Conservation (phyloP, 352 stramenopile genomes). For the Pythium myriotylum region DNA sequence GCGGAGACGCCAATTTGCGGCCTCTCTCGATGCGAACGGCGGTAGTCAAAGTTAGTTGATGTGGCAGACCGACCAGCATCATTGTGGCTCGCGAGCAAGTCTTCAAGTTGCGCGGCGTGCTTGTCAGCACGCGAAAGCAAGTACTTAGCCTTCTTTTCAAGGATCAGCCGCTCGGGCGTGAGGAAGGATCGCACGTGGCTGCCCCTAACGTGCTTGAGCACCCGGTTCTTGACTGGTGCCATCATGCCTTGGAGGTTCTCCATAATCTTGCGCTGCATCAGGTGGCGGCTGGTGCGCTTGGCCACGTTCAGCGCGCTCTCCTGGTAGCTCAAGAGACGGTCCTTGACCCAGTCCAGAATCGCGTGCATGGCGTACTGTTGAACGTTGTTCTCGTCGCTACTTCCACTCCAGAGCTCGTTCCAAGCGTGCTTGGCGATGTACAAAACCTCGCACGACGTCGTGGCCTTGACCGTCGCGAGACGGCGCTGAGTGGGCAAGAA, state of each 20-base stretch:
- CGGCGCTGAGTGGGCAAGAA: conserved; percentile 62
- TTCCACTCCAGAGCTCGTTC: conserved; percentile 57
- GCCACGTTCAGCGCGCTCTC: conserved; percentile 39
- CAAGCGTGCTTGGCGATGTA: conserved; percentile 64
- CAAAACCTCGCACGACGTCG: conserved; percentile 62
- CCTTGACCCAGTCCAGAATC: conserved; percentile 63
- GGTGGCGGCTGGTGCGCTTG: conserved; percentile 40
- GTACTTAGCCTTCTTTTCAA: conserved; percentile 72
- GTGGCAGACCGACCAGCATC: not conserved
- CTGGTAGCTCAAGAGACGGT: conserved; percentile 46
- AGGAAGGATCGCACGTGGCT: conserved; percentile 21
- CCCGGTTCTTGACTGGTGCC: conserved; percentile 7
- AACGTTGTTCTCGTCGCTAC: conserved; percentile 40
- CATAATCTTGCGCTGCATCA: conserved; percentile 35
- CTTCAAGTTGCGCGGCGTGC: conserved; percentile 29
- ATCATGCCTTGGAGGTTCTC: conserved; percentile 37
- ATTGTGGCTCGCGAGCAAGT: not conserved
- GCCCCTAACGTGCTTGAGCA: not conserved
- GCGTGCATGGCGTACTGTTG: conserved; percentile 57
- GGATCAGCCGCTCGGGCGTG: conserved; percentile 41
- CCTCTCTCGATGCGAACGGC: not conserved
- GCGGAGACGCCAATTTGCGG: not conserved
- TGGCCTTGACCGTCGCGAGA: conserved; percentile 62
- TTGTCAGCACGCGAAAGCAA: conserved; percentile 49
- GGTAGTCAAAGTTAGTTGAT: conserved; percentile 13